phyloP scores from a whole-genome alignment of 805 yeast species.

The Spathaspora passalidarum region DNA sequence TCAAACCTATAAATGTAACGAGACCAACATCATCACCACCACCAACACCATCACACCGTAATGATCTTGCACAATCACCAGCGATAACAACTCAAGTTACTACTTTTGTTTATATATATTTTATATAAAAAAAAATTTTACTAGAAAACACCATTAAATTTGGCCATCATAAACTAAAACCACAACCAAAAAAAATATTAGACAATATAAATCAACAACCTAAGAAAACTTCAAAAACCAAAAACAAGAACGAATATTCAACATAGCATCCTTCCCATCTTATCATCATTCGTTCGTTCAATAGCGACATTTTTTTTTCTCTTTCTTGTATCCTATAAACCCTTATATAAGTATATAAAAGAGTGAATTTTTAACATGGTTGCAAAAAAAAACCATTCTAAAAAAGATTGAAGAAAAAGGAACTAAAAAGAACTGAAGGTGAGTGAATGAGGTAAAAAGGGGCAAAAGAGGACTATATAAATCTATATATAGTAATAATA shows the following conservation, averaged over 20 bases:
- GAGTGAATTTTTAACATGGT: neutral
- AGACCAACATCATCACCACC: neutral
- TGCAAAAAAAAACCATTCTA: too few species aligned
- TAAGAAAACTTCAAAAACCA: too few species aligned
- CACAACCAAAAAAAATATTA: neutral
- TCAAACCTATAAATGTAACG: too few species aligned
- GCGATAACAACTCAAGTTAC: neutral
- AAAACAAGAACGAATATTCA: too few species aligned
- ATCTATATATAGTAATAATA: constrained; percentile 1
- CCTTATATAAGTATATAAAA: neutral
- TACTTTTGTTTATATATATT: neutral
- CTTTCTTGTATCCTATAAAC: neutral
- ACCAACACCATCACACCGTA: neutral
- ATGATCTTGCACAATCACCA: neutral
- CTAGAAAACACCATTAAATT: neutral
- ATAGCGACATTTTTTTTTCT: neutral
- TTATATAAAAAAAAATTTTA: neutral
- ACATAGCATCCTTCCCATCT: neutral
- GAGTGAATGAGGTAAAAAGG: neutral
- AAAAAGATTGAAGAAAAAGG: neutral
- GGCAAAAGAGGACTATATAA: constrained; percentile 1
- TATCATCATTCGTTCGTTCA: neutral
- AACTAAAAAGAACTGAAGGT: neutral
- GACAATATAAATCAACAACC: too few species aligned
- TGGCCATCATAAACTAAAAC: neutral